Evolutionary conservation across 345 rosid genomes (phyloP).

Genomic region (Chamaenerion angustifolium): DNA sequence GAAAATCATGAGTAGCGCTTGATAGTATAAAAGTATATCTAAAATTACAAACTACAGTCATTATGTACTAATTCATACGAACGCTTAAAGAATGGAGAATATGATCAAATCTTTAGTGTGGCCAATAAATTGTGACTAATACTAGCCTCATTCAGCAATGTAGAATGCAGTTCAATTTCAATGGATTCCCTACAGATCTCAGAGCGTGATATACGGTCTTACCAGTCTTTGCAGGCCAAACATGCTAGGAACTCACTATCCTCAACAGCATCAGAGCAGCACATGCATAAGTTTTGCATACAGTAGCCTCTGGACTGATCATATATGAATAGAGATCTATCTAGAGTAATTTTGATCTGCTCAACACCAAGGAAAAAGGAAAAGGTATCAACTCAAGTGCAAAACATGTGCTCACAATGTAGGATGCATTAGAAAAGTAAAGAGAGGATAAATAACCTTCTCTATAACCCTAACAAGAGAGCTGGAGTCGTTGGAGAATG

Average conservation of each 20-base stretch:
- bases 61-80: not conserved
- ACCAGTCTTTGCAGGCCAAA: constrained; percentile 47
- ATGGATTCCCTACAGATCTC: too few relatives aligned
- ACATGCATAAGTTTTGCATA: constrained; percentile 18
- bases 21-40: not conserved
- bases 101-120: too few relatives aligned
- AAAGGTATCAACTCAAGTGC: constrained; percentile 3
- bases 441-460: constrained; percentile 24
- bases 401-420: not conserved
- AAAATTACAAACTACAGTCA: not conserved
- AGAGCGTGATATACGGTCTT: constrained; percentile 12
- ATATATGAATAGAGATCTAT: constrained; percentile 30
- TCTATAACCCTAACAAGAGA: constrained; percentile 22
- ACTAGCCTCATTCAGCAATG: too few relatives aligned
- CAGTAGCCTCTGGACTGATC: constrained; percentile 20
- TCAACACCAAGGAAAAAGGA: constrained; percentile 7
- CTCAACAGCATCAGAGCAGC: constrained; percentile 23
- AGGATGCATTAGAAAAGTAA: not conserved
- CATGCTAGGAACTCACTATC: constrained; percentile 25
- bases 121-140: too few relatives aligned
- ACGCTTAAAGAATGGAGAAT: too few relatives aligned
- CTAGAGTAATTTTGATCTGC: constrained; percentile 42
- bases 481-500: constrained; percentile 17
- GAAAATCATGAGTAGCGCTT: constrained; percentile 2
- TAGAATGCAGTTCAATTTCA: too few relatives aligned